Base-by-base conservation (phyloP, 331 rosid genomes). In the Quercus phellos region DNA sequence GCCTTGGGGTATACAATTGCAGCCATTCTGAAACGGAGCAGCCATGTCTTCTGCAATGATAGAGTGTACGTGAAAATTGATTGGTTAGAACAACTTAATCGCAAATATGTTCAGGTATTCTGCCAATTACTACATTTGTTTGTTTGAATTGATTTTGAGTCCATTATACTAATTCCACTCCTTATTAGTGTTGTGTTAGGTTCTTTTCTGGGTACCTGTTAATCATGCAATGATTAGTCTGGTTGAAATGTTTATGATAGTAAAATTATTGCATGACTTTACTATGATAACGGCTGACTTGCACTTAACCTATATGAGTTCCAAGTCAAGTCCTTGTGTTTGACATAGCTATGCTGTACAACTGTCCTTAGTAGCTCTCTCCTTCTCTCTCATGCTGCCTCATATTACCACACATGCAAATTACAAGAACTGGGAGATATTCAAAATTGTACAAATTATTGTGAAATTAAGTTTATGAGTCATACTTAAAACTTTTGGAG, bases 1-100 rank as follows among this genome's bases (percentile, higher is more conserved):
- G 99, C 99, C 74, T 88, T 95, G 84, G 99, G 99, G 29, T 95
- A 95, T 79, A 95, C 99, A 46, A 95, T 95, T 84, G 99, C 98
- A 21, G 69, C 90, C 87, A 95, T 95, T 84, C 87, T 95, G 79
- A 95, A 95, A 91, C 84, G 99, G 84, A 90, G 90, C 84, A 95
- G 99, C 73, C 99, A 93, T 82, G 78, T 90, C 67, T 95, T 95
- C 74, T 34, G 59, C 17, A 90, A 95, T 63, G 96, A 95, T 68
- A 93, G 81, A 86, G 93, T 95, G 77, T 85, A 85, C 34, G 83
- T 95, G 68, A 95, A 95, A 90, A 93, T 89, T 56, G 98, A 95
- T 83, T 90, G 98, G 96, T 82, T 95, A 72, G 99, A 95, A 90
- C 99, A 95, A 80, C 93, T 95, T 73, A 91, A 93, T 84, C 98